phyloP scores from a whole-genome alignment of 805 yeast species.

The Isabelozyma rhagii region DNA sequence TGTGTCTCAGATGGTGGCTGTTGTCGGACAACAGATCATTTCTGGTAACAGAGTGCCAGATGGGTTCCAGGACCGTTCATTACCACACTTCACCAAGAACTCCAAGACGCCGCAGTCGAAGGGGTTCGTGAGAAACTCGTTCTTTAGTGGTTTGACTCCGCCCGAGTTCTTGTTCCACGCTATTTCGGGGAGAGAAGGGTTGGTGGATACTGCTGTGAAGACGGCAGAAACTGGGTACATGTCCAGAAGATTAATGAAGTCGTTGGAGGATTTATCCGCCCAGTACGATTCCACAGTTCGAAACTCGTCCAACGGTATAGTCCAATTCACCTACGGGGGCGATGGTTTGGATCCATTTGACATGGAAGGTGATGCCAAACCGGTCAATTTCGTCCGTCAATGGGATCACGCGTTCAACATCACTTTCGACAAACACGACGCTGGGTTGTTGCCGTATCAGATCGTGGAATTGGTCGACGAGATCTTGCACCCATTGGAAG shows the following conservation, averaged over 20 bases:
- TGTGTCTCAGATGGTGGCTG: conserved; percentile 99
- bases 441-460: conserved; percentile 68
- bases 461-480: conserved; percentile 53
- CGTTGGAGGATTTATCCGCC: conserved; percentile 91
- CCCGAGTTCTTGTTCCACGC: conserved; percentile 98
- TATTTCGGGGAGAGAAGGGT: conserved; percentile 98
- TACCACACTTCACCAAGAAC: conserved; percentile 94
- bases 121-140: conserved; percentile 96
- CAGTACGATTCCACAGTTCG: conserved; percentile 93
- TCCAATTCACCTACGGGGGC: conserved; percentile 97
- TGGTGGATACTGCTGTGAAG: conserved; percentile 98
- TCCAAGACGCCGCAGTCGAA: conserved; percentile 97
- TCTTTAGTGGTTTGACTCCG: conserved; percentile 89
- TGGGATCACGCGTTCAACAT: conserved; percentile 90
- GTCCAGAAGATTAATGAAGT: conserved; percentile 97
- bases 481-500: conserved; percentile 60
- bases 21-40: conserved; percentile 98
- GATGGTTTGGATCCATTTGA: conserved; percentile 97
- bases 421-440: conserved; percentile 55
- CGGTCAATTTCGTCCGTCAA: conserved; percentile 88
- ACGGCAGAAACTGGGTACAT: conserved; percentile 99
- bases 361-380: conserved; percentile 98
- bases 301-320: conserved; percentile 93
- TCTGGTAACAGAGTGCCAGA: conserved; percentile 99
- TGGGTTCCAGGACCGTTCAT: conserved; percentile 98